Base-by-base conservation (phyloP, 768 basidiomycete genomes). In the Sutorius australiensis region DNA sequence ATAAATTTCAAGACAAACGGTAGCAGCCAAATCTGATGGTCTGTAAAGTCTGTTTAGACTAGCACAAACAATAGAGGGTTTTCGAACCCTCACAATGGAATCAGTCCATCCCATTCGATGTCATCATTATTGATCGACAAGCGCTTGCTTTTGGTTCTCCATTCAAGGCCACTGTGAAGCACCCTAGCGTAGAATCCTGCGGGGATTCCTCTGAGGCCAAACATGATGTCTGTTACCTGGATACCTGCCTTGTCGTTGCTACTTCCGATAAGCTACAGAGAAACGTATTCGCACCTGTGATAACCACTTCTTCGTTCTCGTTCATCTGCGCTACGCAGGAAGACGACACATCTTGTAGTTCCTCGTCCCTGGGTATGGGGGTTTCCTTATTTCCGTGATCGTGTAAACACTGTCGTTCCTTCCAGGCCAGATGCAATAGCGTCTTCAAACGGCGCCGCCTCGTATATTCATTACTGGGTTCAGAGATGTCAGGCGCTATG, bases 61-160 rank as follows among this genome's bases (percentile, higher is more conserved):
- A 31, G 16, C 14, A 6, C 2, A 0, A 14, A 10, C 21, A 17
- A 8, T 5, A 48, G 14, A 12, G 9, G n/a, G 8, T 4, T 24
- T 24, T 24, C 24, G n/a, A 2, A 27, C 3, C 16, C 45, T 56
- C 41, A 56, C 56, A 45, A 30, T 5, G 41, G 45, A 13, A 58
- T 56, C 27, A 6, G 28, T 2, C 14, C 48, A 33, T 9, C 3
- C 53, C 54, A 57, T 24, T 41, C 13, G 11, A 54, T 5, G 13
- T n/a, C 24, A 21, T 57, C 38, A 17, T 30, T 19, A 6, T 14
- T 27, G 0, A 30, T 24, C 2, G 10, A n/a, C 34, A 8, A 36
- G 16, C 34, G 24, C 5, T 27, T 34, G 14, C 27, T 37, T 6
- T 10, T 16, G 2, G 49, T 55, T 21, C 37, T 41, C 40, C 21